phyloP scores from a whole-genome alignment of 129 eudicot species.

The Oenanthe sinensis region DNA sequence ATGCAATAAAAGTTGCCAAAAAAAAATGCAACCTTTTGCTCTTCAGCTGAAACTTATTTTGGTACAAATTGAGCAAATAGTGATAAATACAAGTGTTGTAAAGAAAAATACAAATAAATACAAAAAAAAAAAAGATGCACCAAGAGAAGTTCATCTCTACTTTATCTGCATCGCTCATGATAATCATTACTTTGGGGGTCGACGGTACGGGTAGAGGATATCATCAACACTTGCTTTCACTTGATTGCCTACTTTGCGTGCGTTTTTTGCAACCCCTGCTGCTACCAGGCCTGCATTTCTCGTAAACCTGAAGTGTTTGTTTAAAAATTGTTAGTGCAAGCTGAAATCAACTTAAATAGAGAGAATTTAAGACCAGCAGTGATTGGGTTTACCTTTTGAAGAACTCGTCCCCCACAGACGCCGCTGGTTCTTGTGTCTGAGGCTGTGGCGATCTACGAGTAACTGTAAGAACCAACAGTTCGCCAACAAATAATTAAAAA shows the following conservation, averaged over 20 bases:
- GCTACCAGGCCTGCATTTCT: slow-evolving; percentile 87
- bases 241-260: slow-evolving; percentile 64
- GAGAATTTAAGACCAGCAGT: not conserved
- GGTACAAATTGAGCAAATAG: not conserved
- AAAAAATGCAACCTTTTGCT: not conserved
- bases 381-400: slow-evolving; percentile 60
- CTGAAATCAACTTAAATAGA: not conserved
- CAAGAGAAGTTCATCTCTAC: slow-evolving; percentile 1
- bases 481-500: not conserved
- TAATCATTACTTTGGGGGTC: slow-evolving; percentile 61
- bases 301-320: slow-evolving; percentile 46
- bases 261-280: slow-evolving; percentile 74
- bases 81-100: not conserved
- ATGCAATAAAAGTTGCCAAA: not conserved
- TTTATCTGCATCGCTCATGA: not conserved
- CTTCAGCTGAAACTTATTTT: slow-evolving; percentile 5
- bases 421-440: slow-evolving; percentile 61
- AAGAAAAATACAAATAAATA: not conserved
- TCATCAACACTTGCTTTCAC: slow-evolving; percentile 71
- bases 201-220: slow-evolving; percentile 63
- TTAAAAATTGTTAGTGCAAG: not conserved
- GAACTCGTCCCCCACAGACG: slow-evolving; percentile 61
- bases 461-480: slow-evolving; percentile 35
- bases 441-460: slow-evolving; percentile 50
- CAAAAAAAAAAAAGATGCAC: not conserved